These are phyloP conservation scores for Kodamaea lidongshanica DNA, from an alignment of 805 yeast genomes.

Conservation along the genomic window DNA sequence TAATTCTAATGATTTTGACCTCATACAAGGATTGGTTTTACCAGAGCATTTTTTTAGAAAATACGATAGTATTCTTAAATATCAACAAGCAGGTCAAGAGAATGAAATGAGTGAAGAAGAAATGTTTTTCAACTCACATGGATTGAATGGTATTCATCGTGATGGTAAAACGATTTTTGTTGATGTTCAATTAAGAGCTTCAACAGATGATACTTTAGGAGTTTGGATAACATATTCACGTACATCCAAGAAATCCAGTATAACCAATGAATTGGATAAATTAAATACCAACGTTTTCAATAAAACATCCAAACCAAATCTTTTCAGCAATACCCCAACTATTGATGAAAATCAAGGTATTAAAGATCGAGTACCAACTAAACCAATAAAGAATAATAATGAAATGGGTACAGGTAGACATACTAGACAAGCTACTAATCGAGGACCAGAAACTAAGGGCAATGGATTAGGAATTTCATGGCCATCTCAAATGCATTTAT, in stretches of 20 bases:
- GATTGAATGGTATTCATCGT: conserved; percentile 61
- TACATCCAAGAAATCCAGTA: conserved; percentile 17
- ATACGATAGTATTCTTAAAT: conserved; percentile 41
- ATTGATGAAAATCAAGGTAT: background rate
- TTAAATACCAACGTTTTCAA: conserved; percentile 13
- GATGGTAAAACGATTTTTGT: conserved; percentile 63
- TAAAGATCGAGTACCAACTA: conserved; percentile 1
- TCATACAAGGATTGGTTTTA: conserved; percentile 64
- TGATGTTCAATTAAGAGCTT: conserved; percentile 76
- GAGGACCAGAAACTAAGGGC: conserved; percentile 5
- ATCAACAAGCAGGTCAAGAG: conserved; percentile 11
- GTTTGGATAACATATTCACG: conserved; percentile 87
- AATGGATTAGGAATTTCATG: conserved; percentile 18
- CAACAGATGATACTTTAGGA: conserved; percentile 51
- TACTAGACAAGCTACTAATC: conserved; percentile 3
- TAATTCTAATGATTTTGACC: conserved; percentile 15
- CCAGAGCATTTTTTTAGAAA: conserved; percentile 90
- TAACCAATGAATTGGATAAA: conserved; percentile 22
- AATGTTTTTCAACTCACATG: conserved; percentile 55
- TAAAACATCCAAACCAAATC: background rate
- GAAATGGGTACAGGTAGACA: background rate
- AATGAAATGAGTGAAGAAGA: conserved; percentile 29
- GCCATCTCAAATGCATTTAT: conserved; percentile 53
- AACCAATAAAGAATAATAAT: background rate
- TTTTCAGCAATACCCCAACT: conserved; percentile 1